These are phyloP conservation scores for Xylariaceae sp. DNA, from an alignment of 2,329 filamentous ascomycete genomes.

Conservation along the genomic window DNA sequence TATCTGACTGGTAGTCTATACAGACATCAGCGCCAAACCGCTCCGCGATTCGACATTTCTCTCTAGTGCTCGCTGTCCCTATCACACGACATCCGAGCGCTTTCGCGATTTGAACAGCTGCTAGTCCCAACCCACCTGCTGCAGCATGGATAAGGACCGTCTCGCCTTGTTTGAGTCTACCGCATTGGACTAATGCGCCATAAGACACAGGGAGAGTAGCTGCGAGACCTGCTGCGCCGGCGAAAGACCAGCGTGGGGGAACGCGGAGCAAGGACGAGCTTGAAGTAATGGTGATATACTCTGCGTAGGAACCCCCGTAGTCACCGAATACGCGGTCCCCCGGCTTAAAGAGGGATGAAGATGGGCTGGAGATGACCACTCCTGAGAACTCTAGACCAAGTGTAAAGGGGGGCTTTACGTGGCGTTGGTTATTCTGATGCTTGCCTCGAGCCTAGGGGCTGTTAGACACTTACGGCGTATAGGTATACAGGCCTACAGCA, in stretches of 20 bases:
- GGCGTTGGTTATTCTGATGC: slow-evolving; percentile 4
- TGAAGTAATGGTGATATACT: not conserved
- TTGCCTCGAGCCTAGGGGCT: not conserved
- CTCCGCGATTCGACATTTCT: not conserved
- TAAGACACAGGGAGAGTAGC: slow-evolving; percentile 4
- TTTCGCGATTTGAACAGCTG: slow-evolving; percentile 4
- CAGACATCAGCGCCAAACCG: slow-evolving; percentile 1
- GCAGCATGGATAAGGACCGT: slow-evolving; percentile 1
- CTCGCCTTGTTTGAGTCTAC: not conserved
- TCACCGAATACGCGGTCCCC: slow-evolving; percentile 3
- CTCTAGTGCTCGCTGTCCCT: not conserved
- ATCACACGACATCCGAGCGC: not conserved
- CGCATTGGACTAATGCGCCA: not conserved
- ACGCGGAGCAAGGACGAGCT: not conserved
- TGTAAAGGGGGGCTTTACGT: slow-evolving; percentile 3
- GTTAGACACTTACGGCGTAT: not conserved
- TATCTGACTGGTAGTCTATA: not conserved
- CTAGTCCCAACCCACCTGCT: slow-evolving; percentile 1
- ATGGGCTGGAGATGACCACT: not conserved
- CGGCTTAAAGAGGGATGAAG: not conserved
- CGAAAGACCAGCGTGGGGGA: not conserved
- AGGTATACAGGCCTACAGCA: not conserved
- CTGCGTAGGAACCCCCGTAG: slow-evolving; percentile 1
- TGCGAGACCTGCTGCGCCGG: slow-evolving; percentile 1
- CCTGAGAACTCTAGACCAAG: slow-evolving; percentile 5